A percentile compares a stretch with the other conserved stretches of the same genome.
Evolutionary conservation across 1,139 yeast species (phyloP).

Genomic region (Lodderomyces pseudojiufengensis): DNA sequence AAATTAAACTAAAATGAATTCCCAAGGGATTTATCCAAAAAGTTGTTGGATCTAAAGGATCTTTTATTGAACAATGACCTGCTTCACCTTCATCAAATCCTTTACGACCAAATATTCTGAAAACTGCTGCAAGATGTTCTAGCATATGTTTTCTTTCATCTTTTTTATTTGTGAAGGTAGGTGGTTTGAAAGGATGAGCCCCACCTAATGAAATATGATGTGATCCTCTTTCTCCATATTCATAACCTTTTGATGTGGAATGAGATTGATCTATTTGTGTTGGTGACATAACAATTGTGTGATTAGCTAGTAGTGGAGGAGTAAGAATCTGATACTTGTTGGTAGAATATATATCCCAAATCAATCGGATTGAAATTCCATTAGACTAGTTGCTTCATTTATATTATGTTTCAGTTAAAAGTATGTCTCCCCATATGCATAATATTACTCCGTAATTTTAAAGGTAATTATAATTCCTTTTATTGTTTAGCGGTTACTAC

Average conservation of each 20-base stretch:
- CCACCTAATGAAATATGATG: conserved; percentile 49
- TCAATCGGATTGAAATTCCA: too few relatives aligned
- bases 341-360: too few relatives aligned
- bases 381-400: too few relatives aligned
- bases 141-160: conserved; percentile 58
- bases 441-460: too few relatives aligned
- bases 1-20: conserved; percentile 62
- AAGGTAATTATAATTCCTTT: too few relatives aligned
- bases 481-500: too few relatives aligned
- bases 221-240: conserved; percentile 34
- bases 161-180: conserved; percentile 46
- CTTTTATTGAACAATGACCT: conserved; percentile 79
- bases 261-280: too few relatives aligned
- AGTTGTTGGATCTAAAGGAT: conserved; percentile 65
- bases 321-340: too few relatives aligned
- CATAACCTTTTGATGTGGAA: conserved; percentile 27
- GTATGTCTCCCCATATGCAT: too few relatives aligned
- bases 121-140: conserved; percentile 77
- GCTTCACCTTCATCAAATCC: conserved; percentile 78
- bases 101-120: conserved; percentile 68
- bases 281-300: too few relatives aligned
- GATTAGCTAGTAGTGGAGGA: too few relatives aligned
- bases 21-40: conserved; percentile 83
- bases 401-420: too few relatives aligned
- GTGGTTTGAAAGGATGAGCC: conserved; percentile 45